phyloP scores from a whole-genome alignment of 345 rosid genomes.

The Euphorbia peplus region DNA sequence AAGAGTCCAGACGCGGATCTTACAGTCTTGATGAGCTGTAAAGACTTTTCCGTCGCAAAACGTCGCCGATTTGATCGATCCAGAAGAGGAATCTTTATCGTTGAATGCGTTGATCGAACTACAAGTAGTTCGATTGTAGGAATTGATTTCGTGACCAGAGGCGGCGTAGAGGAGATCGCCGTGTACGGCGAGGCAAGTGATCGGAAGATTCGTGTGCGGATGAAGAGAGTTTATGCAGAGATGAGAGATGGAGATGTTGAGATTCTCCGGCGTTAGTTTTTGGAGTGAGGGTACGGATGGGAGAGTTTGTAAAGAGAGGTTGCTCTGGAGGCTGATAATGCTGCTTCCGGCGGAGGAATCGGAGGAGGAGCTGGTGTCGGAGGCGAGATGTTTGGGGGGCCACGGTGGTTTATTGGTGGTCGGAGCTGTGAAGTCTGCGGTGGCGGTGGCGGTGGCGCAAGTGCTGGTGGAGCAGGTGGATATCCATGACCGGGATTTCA shows the following conservation, averaged over 20 bases:
- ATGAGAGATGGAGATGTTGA: constrained; percentile 40
- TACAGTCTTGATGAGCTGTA: constrained; percentile 82
- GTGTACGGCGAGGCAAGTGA: constrained; percentile 61
- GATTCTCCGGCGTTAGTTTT: constrained; percentile 40
- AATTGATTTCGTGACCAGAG: constrained; percentile 57
- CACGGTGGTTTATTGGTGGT: constrained; percentile 6
- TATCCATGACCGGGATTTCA: constrained; percentile 36
- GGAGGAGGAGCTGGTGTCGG: constrained; percentile 25
- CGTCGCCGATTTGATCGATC: constrained; percentile 60
- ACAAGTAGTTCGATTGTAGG: constrained; percentile 51
- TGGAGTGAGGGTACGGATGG: constrained; percentile 83
- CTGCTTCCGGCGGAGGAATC: constrained; percentile 18
- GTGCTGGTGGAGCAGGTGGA: constrained; percentile 27
- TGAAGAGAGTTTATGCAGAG: constrained; percentile 34
- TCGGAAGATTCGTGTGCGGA: constrained; percentile 42
- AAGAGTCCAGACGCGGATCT: constrained; percentile 89
- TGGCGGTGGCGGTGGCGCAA: constrained; percentile 22
- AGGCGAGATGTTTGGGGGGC: constrained; percentile 23
- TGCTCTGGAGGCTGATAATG: constrained; percentile 58
- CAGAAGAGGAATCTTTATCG: constrained; percentile 48
- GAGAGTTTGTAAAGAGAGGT: constrained; percentile 71
- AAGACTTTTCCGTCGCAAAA: constrained; percentile 58
- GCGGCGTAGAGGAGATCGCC: constrained; percentile 56
- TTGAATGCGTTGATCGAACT: constrained; percentile 46
- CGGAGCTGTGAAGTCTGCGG: constrained; percentile 11